Conservation (phyloP, 176 grass and related monocot species). For the Hordeum marinum region DNA sequence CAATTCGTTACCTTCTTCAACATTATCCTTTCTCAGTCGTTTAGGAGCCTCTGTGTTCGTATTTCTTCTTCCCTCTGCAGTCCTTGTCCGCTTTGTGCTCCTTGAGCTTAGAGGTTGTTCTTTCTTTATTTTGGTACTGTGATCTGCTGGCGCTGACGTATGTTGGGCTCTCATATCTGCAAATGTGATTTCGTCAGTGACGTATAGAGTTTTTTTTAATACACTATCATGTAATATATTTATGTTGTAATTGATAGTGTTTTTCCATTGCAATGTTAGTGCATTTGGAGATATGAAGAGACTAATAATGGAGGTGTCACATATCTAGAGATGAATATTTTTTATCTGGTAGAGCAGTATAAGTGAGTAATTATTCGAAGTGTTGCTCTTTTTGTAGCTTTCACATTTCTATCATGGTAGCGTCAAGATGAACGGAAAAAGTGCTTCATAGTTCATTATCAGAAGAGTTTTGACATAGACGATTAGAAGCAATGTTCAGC, state of each 20-base stretch:
- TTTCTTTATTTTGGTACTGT: not conserved
- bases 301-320: not conserved
- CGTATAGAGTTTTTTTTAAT: not conserved
- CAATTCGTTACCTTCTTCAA: not conserved
- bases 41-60: not conserved
- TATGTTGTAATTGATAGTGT: not conserved
- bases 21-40: not conserved
- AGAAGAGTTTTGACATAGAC: not conserved
- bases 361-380: not conserved
- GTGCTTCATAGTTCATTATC: not conserved
- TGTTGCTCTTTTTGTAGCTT: not conserved
- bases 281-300: not conserved
- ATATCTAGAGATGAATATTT: not conserved
- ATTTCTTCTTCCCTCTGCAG: not conserved
- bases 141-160: not conserved
- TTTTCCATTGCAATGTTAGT: not conserved
- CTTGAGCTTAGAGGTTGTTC: not conserved
- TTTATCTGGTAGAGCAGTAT: not conserved
- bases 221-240: not conserved
- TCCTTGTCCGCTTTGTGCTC: not conserved
- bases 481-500: not conserved
- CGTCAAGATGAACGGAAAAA: not conserved
- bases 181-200: not conserved
- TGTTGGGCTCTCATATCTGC: not conserved
- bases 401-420: not conserved